Percentiles rank a stretch among this genome's conserved stretches.
phyloP scores from a whole-genome alignment of 176 grass and related monocot species.

The Raddia guianensis region DNA sequence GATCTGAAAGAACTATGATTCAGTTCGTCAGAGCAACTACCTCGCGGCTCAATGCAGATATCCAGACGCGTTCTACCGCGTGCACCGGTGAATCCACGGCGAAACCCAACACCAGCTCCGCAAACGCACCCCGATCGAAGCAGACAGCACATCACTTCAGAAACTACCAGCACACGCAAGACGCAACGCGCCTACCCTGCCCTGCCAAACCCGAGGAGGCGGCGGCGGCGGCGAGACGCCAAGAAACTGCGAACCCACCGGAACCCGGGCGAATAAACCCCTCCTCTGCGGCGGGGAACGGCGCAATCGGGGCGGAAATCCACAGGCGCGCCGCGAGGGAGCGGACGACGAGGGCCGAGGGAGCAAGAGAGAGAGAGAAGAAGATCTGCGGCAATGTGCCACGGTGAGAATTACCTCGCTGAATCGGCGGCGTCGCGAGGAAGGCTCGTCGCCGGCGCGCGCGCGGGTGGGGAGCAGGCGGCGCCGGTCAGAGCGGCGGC shows the following conservation, averaged over 20 bases:
- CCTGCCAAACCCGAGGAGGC: constrained; percentile 8
- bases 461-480: not conserved
- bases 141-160: not conserved
- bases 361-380: not conserved
- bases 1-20: constrained; percentile 28
- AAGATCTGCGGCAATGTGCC: not conserved
- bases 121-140: not conserved
- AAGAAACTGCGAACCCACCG: not conserved
- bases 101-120: not conserved
- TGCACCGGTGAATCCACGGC: not conserved
- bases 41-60: constrained; percentile 36
- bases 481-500: not conserved
- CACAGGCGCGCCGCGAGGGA: not conserved
- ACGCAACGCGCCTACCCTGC: not conserved
- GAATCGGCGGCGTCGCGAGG: constrained; percentile 10
- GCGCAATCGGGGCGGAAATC: constrained; percentile 37
- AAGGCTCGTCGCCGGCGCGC: not conserved
- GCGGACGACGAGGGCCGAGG: not conserved
- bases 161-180: not conserved
- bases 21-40: not conserved
- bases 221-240: not conserved
- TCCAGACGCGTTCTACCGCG: not conserved
- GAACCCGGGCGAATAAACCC: not conserved
- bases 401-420: not conserved
- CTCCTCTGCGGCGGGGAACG: not conserved